These are phyloP conservation scores for Coemansia sp. DNA, from an alignment of 192 early-diverging fungal genomes.

Conservation along the genomic window DNA sequence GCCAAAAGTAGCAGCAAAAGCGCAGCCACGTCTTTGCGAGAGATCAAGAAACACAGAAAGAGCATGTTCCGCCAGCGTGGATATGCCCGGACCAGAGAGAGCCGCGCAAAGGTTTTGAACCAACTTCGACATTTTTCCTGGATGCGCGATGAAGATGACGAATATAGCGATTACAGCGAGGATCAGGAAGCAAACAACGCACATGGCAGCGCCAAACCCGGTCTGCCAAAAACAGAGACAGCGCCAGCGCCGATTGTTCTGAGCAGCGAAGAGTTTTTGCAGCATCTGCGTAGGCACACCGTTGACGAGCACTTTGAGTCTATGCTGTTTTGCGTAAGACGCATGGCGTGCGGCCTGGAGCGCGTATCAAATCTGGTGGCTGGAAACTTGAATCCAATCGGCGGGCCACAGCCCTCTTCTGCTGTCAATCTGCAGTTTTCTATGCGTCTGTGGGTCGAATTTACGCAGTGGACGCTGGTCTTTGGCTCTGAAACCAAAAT, in stretches of 20 bases:
- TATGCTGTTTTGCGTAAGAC: background rate
- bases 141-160: too few relatives aligned
- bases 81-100: too few relatives aligned
- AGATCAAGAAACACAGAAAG: too few relatives aligned
- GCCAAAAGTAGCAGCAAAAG: too few relatives aligned
- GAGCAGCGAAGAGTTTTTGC: slow-evolving; percentile 6
- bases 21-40: too few relatives aligned
- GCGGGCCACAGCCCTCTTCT: background rate
- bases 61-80: too few relatives aligned
- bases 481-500: background rate
- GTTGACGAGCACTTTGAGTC: slow-evolving; percentile 10
- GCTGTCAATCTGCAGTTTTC: slow-evolving; percentile 12
- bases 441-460: slow-evolving; percentile 33
- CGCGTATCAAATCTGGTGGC: background rate
- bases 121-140: too few relatives aligned
- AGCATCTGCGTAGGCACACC: background rate
- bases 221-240: background rate
- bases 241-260: background rate
- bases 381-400: background rate
- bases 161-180: too few relatives aligned
- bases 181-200: too few relatives aligned
- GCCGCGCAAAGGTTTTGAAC: too few relatives aligned
- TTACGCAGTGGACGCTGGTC: slow-evolving; percentile 18
- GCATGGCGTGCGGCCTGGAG: slow-evolving; percentile 10
- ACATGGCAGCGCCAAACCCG: too few relatives aligned